A percentile compares a stretch with the other conserved stretches of the same genome.
These are phyloP conservation scores for Aspergillus sp. DNA, from an alignment of 2,329 filamentous ascomycete species.

Conservation along the genomic window DNA sequence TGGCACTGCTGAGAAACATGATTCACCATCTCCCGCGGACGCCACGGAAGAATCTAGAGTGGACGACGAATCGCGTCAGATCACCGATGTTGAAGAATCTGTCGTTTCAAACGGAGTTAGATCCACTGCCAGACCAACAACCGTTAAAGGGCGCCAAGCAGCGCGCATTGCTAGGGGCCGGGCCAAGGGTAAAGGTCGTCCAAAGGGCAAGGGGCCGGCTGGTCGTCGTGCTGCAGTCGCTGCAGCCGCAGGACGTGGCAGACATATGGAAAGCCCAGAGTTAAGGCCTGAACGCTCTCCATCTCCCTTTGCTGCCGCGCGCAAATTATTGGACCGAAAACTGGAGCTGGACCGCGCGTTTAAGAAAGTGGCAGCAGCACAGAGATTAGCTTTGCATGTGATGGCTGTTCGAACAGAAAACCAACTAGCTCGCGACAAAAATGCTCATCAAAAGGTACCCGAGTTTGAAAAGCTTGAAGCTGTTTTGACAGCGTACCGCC, in stretches of 20 bases:
- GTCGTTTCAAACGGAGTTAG: constrained; percentile 13
- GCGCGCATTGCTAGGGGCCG: constrained; percentile 16
- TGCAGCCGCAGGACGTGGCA: neutral
- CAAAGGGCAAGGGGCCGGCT: neutral
- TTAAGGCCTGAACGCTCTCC: constrained; percentile 26
- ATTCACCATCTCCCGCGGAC: constrained; percentile 13
- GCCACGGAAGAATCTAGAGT: constrained; percentile 8
- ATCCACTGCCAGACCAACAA: constrained; percentile 4
- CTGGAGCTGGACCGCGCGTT: constrained; percentile 37
- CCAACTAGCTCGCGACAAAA: constrained; percentile 34
- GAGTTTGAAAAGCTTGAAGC: constrained; percentile 32
- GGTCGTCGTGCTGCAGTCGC: neutral
- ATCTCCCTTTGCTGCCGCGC: constrained; percentile 29
- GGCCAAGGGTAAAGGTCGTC: constrained; percentile 2
- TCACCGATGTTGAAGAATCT: constrained; percentile 16
- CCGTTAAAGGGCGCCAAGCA: constrained; percentile 27
- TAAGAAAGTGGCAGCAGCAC: constrained; percentile 35
- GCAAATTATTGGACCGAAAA: constrained; percentile 36
- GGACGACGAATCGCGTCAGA: constrained; percentile 13
- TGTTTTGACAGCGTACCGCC: constrained; percentile 23
- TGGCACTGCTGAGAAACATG: constrained; percentile 13
- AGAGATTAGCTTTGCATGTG: constrained; percentile 34
- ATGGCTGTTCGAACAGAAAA: constrained; percentile 34
- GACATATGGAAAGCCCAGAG: constrained; percentile 6
- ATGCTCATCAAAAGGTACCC: constrained; percentile 32